Base-by-base conservation (phyloP, 441 rosid genomes). In the Cnidoscolus chayamansa region DNA sequence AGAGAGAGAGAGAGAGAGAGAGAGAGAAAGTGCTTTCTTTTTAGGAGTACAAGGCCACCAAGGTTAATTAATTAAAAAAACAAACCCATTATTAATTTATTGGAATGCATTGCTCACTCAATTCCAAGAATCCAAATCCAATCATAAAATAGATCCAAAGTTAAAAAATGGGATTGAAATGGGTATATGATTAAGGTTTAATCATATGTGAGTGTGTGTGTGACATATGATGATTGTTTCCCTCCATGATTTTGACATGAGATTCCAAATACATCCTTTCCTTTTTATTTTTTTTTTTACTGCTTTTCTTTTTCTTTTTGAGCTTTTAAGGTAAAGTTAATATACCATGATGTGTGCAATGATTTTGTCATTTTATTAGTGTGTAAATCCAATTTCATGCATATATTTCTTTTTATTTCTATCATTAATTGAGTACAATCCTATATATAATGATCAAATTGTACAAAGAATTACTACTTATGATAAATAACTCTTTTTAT, bases 51-150 rank as follows among this genome's bases (percentile, higher is more conserved):
- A 25, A 25, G 25, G 25, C 25, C 25, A 25, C 25, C 25, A 25
- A 25, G 25, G 25, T 25, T 25, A 25, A 25, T 25, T 25, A 25
- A 25, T 25, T 25, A 25, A 25, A 25, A 25, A 25, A 25, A 25
- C 25, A 40, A 13, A 11, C 2, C 4, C 37, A 40, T 32, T 45
- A 40, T 32, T 35, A 35, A 35, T 35, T 35, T 43, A 20, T 32
- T 63, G 30, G 70, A 65, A 68, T 63, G 70, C 60, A 73, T 47
- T 50, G 51, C 30, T 65, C 64, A 61, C 73, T 65, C 65, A 71
- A 76, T 67, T 81, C 72, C 71, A 74, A 76, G 82, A 45, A 85
- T 79, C 83, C 65, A 82, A 75, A 76, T 66, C 77, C 74, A 78
- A 81, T 81, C 72, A 76, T 81, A 67, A 45, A 62, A 57, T 43